Evolutionary conservation across 1,139 yeast genomes (phyloP).

Genomic region (Casaregolazyma suthepensis): DNA sequence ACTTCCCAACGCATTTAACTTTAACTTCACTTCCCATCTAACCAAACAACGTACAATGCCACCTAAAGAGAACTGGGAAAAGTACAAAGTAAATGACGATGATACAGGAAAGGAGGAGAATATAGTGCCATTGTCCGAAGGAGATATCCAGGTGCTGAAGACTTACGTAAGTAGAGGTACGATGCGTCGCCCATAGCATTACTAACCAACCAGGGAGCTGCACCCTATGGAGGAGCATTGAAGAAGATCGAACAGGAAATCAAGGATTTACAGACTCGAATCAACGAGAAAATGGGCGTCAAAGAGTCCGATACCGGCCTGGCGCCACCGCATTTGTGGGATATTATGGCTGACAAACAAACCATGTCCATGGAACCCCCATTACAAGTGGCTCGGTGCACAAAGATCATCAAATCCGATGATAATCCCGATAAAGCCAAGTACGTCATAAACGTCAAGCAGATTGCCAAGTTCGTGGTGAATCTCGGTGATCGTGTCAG

Average conservation of each 20-base stretch:
- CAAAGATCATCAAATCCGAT: constrained; percentile 75
- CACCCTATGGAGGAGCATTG: constrained; percentile 81
- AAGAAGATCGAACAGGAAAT: constrained; percentile 82
- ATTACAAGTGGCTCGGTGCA: constrained; percentile 95
- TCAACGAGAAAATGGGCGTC: constrained; percentile 89
- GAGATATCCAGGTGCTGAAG: constrained; percentile 93
- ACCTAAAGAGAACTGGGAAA: constrained; percentile 95
- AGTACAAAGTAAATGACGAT: constrained; percentile 84
- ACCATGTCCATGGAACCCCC: constrained; percentile 93
- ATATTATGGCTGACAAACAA: constrained; percentile 92
- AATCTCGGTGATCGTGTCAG: constrained; percentile 94
- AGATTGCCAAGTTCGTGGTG: constrained; percentile 95
- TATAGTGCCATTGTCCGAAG: constrained; percentile 84
- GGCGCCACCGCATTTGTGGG: constrained; percentile 96
- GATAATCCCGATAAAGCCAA: constrained; percentile 77
- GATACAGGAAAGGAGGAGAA: constrained; percentile 64
- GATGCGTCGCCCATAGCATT: neutral
- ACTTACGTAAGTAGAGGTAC: constrained; percentile 49
- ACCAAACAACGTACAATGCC: constrained; percentile 46
- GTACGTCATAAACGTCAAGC: constrained; percentile 94
- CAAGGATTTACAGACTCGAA: constrained; percentile 72
- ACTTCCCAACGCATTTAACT: constrained; percentile 1
- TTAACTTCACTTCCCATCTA: neutral
- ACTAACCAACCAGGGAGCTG: constrained; percentile 57
- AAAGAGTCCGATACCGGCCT: constrained; percentile 95